Conservation (phyloP, 306 rosid species). For the Dalbergia oliveri region DNA sequence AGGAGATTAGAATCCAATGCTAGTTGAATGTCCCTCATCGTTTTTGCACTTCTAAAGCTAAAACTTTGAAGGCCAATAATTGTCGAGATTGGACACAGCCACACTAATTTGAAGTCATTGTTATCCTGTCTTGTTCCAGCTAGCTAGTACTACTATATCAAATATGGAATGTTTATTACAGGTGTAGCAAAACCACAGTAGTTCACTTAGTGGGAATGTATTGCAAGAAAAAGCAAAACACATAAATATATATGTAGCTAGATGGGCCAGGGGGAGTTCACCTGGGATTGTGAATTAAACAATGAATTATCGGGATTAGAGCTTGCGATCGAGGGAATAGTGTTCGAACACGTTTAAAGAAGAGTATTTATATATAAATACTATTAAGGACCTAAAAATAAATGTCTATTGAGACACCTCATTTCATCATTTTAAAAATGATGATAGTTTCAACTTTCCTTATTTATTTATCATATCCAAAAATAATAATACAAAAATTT, state of each 20-base stretch:
- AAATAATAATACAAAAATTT: too few relatives aligned
- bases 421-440: too few relatives aligned
- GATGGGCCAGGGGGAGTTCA: conserved; percentile 47
- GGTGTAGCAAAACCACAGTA: conserved; percentile 31
- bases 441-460: too few relatives aligned
- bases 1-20: conserved; percentile 77
- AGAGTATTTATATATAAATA: too few relatives aligned
- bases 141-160: not conserved
- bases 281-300: conserved; percentile 41
- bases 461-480: too few relatives aligned
- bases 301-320: conserved; percentile 58
- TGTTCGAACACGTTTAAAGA: conserved; percentile 47
- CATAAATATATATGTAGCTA: not conserved
- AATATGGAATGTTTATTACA: conserved; percentile 50
- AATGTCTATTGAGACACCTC: too few relatives aligned
- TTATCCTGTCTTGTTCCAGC: conserved; percentile 34
- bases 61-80: conserved; percentile 68
- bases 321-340: conserved; percentile 47
- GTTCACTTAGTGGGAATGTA: conserved; percentile 43
- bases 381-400: too few relatives aligned
- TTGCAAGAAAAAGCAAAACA: conserved; percentile 29
- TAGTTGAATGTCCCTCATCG: conserved; percentile 57
- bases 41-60: conserved; percentile 35
- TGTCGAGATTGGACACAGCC: conserved; percentile 40
- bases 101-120: conserved; percentile 23